These are phyloP conservation scores for Saccharomycopsis selenospora DNA, from an alignment of 805 yeast species.

Conservation along the genomic window DNA sequence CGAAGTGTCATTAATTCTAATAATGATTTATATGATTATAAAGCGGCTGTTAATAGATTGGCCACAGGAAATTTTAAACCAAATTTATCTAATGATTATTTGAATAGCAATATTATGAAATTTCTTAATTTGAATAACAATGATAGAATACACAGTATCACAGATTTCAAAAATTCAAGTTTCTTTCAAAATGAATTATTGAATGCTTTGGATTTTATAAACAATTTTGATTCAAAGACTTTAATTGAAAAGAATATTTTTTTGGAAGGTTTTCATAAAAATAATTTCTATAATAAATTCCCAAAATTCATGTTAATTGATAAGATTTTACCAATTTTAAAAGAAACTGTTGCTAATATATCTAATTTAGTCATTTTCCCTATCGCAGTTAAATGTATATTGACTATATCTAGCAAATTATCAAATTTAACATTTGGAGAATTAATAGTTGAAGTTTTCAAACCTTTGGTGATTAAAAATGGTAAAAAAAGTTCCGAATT, in stretches of 20 bases:
- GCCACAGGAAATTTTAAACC: slow-evolving; percentile 38
- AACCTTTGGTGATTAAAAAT: slow-evolving; percentile 17
- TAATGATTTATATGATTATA: slow-evolving; percentile 53
- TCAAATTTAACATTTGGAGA: slow-evolving; percentile 76
- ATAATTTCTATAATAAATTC: slow-evolving; percentile 43
- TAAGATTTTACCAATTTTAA: slow-evolving; percentile 67
- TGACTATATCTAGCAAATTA: slow-evolving; percentile 55
- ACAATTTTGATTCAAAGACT: slow-evolving; percentile 72
- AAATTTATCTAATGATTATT: slow-evolving; percentile 46
- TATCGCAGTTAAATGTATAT: slow-evolving; percentile 45
- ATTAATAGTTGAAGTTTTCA: slow-evolving; percentile 38
- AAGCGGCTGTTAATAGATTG: slow-evolving; percentile 45
- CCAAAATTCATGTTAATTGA: slow-evolving; percentile 52
- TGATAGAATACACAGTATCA: slow-evolving; percentile 47
- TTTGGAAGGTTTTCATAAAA: slow-evolving; percentile 50
- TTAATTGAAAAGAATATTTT: slow-evolving; percentile 61
- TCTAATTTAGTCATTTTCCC: slow-evolving; percentile 34
- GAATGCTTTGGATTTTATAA: slow-evolving; percentile 72
- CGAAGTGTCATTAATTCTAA: slow-evolving; percentile 38
- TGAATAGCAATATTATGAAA: slow-evolving; percentile 39
- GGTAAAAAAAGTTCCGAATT: slow-evolving; percentile 27
- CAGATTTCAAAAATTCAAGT: slow-evolving; percentile 61
- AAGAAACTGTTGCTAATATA: slow-evolving; percentile 31
- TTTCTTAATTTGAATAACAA: slow-evolving; percentile 51
- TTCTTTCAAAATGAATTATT: slow-evolving; percentile 80